Percentiles rank a stretch among this genome's conserved stretches.
phyloP scores from a whole-genome alignment of 23 red algal genomes.

The Porphyridium purpureum region DNA sequence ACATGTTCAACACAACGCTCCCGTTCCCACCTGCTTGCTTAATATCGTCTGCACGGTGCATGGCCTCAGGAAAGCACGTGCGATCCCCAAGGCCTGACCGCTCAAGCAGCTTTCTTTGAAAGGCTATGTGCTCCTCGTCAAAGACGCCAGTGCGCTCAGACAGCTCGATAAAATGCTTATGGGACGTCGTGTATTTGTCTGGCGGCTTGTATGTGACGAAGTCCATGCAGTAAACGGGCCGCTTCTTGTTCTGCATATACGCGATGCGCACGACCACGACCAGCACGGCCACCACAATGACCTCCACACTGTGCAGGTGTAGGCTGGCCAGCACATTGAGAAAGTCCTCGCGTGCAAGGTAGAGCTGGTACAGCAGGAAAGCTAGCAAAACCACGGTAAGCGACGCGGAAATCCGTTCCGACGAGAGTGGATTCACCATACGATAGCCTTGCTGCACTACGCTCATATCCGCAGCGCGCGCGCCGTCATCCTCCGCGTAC shows the following conservation, averaged over 20 bases:
- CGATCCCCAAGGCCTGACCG: constrained; percentile 62
- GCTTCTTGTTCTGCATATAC: constrained; percentile 27
- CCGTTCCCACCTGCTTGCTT: constrained; percentile 19
- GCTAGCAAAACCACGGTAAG: constrained; percentile 24
- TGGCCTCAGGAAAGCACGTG: constrained; percentile 49
- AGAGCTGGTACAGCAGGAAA: constrained; percentile 13
- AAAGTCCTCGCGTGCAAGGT: constrained; percentile 21
- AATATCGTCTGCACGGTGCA: constrained; percentile 44
- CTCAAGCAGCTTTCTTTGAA: constrained; percentile 61
- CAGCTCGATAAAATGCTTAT: constrained; percentile 41
- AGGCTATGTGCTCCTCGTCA: constrained; percentile 44
- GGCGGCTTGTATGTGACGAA: constrained; percentile 78
- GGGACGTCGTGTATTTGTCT: constrained; percentile 22
- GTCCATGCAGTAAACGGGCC: constrained; percentile 55
- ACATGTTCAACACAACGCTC: constrained; percentile 60
- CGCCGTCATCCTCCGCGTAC: constrained; percentile 53
- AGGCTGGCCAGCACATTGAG: constrained; percentile 5
- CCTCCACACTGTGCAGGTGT: constrained; percentile 16
- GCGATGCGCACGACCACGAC: constrained; percentile 20
- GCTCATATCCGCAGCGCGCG: constrained; percentile 52
- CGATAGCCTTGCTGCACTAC: constrained; percentile 74
- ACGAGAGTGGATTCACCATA: constrained; percentile 50
- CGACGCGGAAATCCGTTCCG: constrained; percentile 29
- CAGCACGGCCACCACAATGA: constrained; percentile 13
- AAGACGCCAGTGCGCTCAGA: constrained; percentile 37